Percentiles rank a stretch among this genome's conserved stretches.
Evolutionary conservation across 2,329 filamentous ascomycete species (phyloP).

Genomic region (Penicillium sp.): DNA sequence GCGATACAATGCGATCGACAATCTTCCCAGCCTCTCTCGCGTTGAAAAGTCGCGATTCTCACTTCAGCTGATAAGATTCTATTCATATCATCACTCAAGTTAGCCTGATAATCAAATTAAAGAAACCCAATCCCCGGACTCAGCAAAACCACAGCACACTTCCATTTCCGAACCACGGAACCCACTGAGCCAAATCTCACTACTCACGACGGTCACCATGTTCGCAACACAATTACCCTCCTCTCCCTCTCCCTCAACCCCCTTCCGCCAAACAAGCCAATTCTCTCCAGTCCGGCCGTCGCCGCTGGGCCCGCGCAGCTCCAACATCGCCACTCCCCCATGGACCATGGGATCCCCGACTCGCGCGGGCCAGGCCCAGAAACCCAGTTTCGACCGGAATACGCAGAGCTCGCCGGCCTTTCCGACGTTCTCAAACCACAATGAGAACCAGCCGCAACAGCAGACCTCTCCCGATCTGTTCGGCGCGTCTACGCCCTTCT

Average conservation of each 20-base stretch:
- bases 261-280: slow-evolving; percentile 22
- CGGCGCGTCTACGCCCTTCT: slow-evolving; percentile 1
- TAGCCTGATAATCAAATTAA: neutral
- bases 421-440: slow-evolving; percentile 10
- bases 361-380: slow-evolving; percentile 3
- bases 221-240: slow-evolving; percentile 28
- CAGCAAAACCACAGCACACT: slow-evolving; percentile 16
- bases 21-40: slow-evolving; percentile 8
- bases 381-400: slow-evolving; percentile 7
- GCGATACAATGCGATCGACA: slow-evolving; percentile 8
- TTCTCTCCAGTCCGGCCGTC: slow-evolving; percentile 26
- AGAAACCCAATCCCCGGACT: slow-evolving; percentile 5
- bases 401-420: slow-evolving; percentile 11
- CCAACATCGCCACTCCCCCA: slow-evolving; percentile 19
- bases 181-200: slow-evolving; percentile 8
- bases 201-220: slow-evolving; percentile 21
- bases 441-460: slow-evolving; percentile 1
- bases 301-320: slow-evolving; percentile 23
- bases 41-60: slow-evolving; percentile 10
- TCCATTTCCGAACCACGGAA: slow-evolving; percentile 21
- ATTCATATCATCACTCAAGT: neutral
- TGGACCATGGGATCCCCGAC: slow-evolving; percentile 22
- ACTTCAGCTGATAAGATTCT: neutral
- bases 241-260: slow-evolving; percentile 18
- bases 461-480: neutral